phyloP scores from a whole-genome alignment of 108 stramenopile genomes.

The Pseudonitzschia multiseries region DNA sequence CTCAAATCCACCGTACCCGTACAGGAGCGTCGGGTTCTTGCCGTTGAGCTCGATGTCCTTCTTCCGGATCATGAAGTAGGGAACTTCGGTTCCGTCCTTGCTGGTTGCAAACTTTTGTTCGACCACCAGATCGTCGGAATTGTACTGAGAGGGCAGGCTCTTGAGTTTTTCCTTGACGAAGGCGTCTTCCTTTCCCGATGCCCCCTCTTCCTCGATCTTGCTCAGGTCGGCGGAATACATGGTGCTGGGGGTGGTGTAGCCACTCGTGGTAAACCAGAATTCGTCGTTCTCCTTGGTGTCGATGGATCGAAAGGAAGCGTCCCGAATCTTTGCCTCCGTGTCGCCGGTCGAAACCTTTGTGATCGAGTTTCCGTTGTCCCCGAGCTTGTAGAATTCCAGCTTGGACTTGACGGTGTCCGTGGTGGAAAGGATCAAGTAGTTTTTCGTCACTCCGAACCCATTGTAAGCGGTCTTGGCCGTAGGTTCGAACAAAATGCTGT shows the following conservation, averaged over 20 bases:
- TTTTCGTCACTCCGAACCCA: conserved; percentile 71
- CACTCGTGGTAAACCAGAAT: conserved; percentile 74
- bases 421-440: conserved; percentile 75
- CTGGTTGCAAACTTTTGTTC: conserved; percentile 71
- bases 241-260: conserved; percentile 71
- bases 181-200: conserved; percentile 30
- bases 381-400: conserved; percentile 74
- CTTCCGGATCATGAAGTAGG: conserved; percentile 75
- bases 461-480: conserved; percentile 68
- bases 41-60: conserved; percentile 55
- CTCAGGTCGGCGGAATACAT: conserved; percentile 69
- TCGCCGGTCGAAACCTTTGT: conserved; percentile 46
- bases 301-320: conserved; percentile 52
- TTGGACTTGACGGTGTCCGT: conserved; percentile 84
- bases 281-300: conserved; percentile 66
- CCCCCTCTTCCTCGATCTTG: conserved; percentile 38
- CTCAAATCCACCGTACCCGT: conserved; percentile 97
- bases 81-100: conserved; percentile 83
- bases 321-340: conserved; percentile 67
- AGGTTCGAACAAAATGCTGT: conserved; percentile 78
- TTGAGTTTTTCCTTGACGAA: conserved; percentile 58
- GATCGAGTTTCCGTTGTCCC: conserved; percentile 53
- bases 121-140: conserved; percentile 58
- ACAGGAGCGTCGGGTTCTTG: conserved; percentile 65
- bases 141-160: conserved; percentile 64